Conservation (phyloP, 805 yeast species). For the Tetrapisispora phaffii region DNA sequence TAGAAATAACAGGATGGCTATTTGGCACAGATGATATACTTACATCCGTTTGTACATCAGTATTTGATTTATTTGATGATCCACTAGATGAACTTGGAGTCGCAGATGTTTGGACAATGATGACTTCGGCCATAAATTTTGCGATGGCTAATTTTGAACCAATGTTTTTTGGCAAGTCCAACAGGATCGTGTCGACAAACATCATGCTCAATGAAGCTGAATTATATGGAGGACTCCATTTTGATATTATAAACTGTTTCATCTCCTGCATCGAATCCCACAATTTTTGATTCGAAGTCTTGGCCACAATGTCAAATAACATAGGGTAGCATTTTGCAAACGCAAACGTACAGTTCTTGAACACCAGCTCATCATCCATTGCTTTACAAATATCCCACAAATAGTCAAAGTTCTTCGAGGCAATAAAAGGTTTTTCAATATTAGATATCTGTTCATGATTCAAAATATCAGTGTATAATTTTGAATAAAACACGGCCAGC, state of each 20-base stretch:
- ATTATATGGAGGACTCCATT: conserved; percentile 36
- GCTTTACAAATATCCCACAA: conserved; percentile 21
- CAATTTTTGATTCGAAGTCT: conserved; percentile 30
- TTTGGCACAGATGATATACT: conserved; percentile 40
- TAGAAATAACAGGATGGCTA: conserved; percentile 54
- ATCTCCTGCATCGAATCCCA: conserved; percentile 52
- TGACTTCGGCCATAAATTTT: conserved; percentile 56
- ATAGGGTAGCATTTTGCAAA: conserved; percentile 38
- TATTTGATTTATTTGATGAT: background rate
- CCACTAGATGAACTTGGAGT: background rate
- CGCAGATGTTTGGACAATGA: conserved; percentile 40
- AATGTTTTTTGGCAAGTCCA: conserved; percentile 35
- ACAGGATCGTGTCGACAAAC: background rate
- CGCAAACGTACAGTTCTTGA: conserved; percentile 33
- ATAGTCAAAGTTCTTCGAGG: conserved; percentile 19
- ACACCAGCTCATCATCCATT: conserved; percentile 23
- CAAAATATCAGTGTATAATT: conserved; percentile 19
- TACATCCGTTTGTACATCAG: conserved; percentile 25
- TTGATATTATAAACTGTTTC: conserved; percentile 47
- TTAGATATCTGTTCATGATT: conserved; percentile 15
- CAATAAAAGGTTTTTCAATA: conserved; percentile 26
- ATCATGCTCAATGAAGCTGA: background rate
- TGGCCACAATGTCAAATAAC: conserved; percentile 37
- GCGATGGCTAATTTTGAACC: conserved; percentile 60
- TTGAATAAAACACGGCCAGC: conserved; percentile 17